Evolutionary conservation across 2,329 filamentous ascomycete genomes (phyloP), one percentile per base, ranked within the genome.

Genomic region (Samsoniella hepiali): DNA sequence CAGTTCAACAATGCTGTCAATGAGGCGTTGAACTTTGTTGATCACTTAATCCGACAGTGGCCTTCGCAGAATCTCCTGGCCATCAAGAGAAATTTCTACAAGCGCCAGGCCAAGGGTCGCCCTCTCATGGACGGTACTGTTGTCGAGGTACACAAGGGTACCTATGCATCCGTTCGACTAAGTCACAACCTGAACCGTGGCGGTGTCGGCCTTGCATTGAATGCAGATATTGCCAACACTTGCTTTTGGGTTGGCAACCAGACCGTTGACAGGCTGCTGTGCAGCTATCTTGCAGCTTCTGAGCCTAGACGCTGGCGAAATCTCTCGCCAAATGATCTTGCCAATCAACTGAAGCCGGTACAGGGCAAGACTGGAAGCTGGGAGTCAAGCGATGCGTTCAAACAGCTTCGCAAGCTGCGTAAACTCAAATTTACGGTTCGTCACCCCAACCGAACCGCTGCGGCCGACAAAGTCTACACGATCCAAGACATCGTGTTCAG

Each of bases 171-270:
- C 0, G 88, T 97, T 58, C 87, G 93, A 49, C 83, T 94, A 29
- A 89, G 88, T 54, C 82, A 91, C 74, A 73, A 73, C 64, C 38
- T 73, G 17, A 42, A 65, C n/a, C 71, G 83, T 71, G 76, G 79
- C 1, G 82, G 84, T 38, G 83, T 85, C 32, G 86, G 85, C 9
- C 81, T 98, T 6, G 86, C 90, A 0, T 79, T 99, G 72, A 98
- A 97, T 69, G 87, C 96, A 11, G 94, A 99, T 70, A 90, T 97
- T 36, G 89, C 93, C 63, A 97, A 98, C 72, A 91, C 91, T 0
- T 91, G 90, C 13, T 99, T 99, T 78, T 98, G 91, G 89, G 82
- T 76, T 0, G 74, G 71, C 0, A 66, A 72, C 1, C 75, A 78
- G 53, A 72, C 71, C 1, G 58, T 84, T 5, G 75, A 78, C 22